Conservation (phyloP, 108 stramenopile species). For the Chaetoceros muelleri region DNA sequence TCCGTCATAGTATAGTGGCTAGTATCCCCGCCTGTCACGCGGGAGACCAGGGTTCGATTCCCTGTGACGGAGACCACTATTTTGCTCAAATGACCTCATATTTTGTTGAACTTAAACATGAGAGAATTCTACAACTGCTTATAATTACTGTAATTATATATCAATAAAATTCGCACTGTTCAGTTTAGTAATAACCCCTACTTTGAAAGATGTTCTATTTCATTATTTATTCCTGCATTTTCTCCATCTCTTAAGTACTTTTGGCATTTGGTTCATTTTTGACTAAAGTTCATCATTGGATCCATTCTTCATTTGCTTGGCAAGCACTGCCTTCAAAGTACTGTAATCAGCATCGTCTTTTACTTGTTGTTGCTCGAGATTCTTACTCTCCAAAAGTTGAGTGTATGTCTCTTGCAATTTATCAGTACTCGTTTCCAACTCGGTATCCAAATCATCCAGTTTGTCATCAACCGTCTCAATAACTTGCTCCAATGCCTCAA, state of each 20-base stretch:
- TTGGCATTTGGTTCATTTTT: no score
- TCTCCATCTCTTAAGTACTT: no score
- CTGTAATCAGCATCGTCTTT: background rate
- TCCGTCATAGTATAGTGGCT: constrained; percentile 96
- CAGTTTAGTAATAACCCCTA: no score
- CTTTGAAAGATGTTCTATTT: no score
- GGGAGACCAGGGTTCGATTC: constrained; percentile 92
- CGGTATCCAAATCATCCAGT: background rate
- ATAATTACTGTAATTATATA: no score
- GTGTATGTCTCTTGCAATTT: background rate
- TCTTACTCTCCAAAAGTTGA: background rate
- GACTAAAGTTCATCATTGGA: no score
- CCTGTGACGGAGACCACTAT: constrained; percentile 52
- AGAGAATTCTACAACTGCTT: no score
- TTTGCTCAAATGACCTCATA: background rate
- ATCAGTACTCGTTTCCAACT: background rate
- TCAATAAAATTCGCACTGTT: no score
- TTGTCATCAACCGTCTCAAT: background rate
- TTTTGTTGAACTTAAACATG: background rate
- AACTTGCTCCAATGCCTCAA: constrained; percentile 16
- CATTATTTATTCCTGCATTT: no score
- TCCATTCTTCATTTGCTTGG: no score
- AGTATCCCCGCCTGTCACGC: constrained; percentile 98
- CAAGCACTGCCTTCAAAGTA: background rate
- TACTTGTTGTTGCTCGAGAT: background rate